Evolutionary conservation across 106 monocot genomes (phyloP).

Genomic region (Dendrobium nobile): DNA sequence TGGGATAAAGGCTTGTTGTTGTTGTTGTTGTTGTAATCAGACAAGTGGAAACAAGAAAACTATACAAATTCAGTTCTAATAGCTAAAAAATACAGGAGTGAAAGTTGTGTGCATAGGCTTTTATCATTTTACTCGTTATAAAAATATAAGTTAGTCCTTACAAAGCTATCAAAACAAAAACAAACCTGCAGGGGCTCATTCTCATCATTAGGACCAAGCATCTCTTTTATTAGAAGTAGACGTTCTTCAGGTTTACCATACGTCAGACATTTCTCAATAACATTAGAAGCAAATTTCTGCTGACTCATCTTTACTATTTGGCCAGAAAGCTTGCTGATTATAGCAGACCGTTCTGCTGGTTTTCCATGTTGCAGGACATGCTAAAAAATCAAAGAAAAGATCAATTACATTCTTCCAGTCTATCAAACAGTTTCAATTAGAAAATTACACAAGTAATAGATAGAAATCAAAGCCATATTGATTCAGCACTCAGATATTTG

Average conservation of each 20-base stretch:
- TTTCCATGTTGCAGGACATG: constrained; percentile 33
- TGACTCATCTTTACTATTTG: constrained; percentile 34
- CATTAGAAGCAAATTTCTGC: constrained; percentile 19
- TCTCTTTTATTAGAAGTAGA: constrained; percentile 23
- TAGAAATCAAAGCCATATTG: not conserved
- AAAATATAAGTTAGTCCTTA: too few species aligned
- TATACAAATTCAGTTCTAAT: not conserved
- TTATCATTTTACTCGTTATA: too few species aligned
- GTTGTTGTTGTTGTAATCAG: not conserved
- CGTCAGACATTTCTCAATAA: constrained; percentile 27
- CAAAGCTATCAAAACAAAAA: not conserved
- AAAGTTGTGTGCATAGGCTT: too few species aligned
- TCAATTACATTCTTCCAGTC: not conserved
- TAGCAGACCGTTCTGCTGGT: constrained; percentile 21
- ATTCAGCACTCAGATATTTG: not conserved
- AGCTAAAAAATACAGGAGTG: too few species aligned
- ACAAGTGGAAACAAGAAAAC: not conserved
- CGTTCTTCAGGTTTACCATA: constrained; percentile 22
- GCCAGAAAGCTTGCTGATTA: constrained; percentile 18
- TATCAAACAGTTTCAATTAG: not conserved
- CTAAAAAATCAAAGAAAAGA: not conserved
- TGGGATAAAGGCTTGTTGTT: too few species aligned
- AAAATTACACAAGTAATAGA: not conserved
- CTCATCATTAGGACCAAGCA: constrained; percentile 26
- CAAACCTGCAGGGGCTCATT: constrained; percentile 33